Evolutionary conservation across 352 stramenopile species (phyloP).

Genomic region (Phytophthora sansomeana): DNA sequence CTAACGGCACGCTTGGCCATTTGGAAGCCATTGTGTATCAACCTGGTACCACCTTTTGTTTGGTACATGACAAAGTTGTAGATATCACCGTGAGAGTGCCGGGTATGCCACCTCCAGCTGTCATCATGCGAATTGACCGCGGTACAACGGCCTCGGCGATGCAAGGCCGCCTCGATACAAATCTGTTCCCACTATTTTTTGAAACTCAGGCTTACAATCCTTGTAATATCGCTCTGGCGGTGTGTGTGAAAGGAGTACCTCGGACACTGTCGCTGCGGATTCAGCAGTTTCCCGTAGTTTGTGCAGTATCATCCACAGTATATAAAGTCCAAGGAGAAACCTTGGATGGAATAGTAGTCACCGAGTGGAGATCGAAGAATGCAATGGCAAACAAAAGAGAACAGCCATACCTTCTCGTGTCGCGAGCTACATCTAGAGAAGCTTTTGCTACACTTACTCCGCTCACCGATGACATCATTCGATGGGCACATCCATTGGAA

Average conservation of each 20-base stretch:
- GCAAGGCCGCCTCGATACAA: not conserved
- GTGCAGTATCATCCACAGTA: no score
- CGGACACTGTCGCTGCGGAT: slow-evolving; percentile 1
- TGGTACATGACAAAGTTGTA: not conserved
- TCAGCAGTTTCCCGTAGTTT: slow-evolving; percentile 19
- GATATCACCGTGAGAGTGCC: slow-evolving; percentile 3
- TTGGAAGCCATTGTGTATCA: slow-evolving; percentile 9
- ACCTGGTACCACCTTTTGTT: not conserved
- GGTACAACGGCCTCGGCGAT: not conserved
- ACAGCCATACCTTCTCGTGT: no score
- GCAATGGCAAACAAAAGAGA: no score
- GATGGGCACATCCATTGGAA: no score
- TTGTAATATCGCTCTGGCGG: not conserved
- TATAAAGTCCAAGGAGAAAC: slow-evolving; percentile 26
- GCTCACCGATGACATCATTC: no score
- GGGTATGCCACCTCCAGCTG: not conserved
- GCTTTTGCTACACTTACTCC: no score
- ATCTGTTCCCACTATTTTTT: slow-evolving; percentile 17
- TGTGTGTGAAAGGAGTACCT: not conserved
- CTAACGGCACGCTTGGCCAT: no score
- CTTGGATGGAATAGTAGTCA: slow-evolving; percentile 9
- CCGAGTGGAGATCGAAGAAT: slow-evolving; percentile 6
- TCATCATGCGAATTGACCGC: not conserved
- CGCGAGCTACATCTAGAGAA: no score
- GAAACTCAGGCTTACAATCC: not conserved